Evolutionary conservation across 768 basidiomycete genomes (phyloP).

Genomic region (Tricholoma sp.): DNA sequence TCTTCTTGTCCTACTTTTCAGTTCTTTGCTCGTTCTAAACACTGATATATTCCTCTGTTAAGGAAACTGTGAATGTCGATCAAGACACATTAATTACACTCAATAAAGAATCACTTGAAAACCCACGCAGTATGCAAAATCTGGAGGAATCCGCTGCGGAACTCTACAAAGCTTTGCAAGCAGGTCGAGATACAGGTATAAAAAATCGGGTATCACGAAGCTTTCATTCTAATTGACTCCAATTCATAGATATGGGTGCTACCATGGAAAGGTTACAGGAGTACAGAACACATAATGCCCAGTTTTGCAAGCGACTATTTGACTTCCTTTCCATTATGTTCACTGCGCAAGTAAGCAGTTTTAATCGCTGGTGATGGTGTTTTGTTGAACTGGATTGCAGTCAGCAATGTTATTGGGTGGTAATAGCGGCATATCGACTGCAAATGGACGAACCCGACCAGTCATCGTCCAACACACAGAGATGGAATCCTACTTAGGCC

Average conservation of each 20-base stretch:
- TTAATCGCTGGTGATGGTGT: background rate
- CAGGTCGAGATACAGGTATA: constrained; percentile 81
- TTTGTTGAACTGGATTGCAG: constrained; percentile 29
- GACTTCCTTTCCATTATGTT: constrained; percentile 93
- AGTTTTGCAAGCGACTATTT: constrained; percentile 89
- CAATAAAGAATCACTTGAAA: constrained; percentile 87
- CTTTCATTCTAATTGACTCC: constrained; percentile 9
- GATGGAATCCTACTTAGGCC: constrained; percentile 79
- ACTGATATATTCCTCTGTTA: background rate
- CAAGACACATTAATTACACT: constrained; percentile 67
- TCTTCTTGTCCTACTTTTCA: constrained; percentile 45
- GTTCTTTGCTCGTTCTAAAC: background rate
- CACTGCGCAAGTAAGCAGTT: constrained; percentile 67
- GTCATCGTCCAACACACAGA: constrained; percentile 57
- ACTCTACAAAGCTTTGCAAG: constrained; percentile 92
- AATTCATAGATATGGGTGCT: constrained; percentile 81
- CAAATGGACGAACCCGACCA: constrained; percentile 38
- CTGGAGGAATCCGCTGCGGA: constrained; percentile 82
- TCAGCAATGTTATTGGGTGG: constrained; percentile 65
- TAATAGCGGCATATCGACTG: constrained; percentile 48
- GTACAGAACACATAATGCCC: constrained; percentile 82
- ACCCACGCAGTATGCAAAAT: constrained; percentile 63
- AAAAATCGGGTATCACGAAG: constrained; percentile 7
- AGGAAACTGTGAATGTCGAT: constrained; percentile 97
- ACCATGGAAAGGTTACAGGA: constrained; percentile 91